Evolutionary conservation across 164 flowering plant genomes (phyloP).

Genomic region (Tinospora cordifolia): DNA sequence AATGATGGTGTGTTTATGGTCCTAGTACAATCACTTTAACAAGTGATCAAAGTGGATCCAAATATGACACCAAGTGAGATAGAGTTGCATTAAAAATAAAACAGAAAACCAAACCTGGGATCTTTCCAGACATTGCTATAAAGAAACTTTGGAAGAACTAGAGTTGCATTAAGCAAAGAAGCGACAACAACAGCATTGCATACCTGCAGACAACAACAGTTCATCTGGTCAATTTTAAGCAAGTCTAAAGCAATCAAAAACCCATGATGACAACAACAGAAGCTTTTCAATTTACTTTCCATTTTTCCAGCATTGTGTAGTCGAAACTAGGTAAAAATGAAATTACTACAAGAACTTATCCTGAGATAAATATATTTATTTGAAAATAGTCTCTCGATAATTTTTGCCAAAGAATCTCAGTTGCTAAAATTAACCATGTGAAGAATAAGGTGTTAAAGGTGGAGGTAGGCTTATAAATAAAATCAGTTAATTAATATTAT

Average conservation of each 20-base stretch:
- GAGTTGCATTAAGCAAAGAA: slow-evolving; percentile 87
- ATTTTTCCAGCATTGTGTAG: neutral
- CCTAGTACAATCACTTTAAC: neutral
- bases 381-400: too few relatives aligned
- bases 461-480: too few relatives aligned
- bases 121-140: slow-evolving; percentile 99
- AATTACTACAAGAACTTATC: too few relatives aligned
- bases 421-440: too few relatives aligned
- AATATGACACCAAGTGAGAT: neutral
- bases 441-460: too few relatives aligned
- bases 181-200: slow-evolving; percentile 97
- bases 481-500: neutral
- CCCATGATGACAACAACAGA: neutral
- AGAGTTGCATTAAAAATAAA: neutral
- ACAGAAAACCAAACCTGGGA: slow-evolving; percentile 54
- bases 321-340: too few relatives aligned
- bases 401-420: too few relatives aligned
- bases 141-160: slow-evolving; percentile 84
- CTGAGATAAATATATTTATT: too few relatives aligned
- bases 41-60: neutral
- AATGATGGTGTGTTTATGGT: neutral
- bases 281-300: neutral
- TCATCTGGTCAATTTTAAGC: neutral
- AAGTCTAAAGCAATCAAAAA: neutral
- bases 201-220: slow-evolving; percentile 43